Base-by-base conservation (phyloP, 495 filamentous ascomycete species). In the Aspergillus avenaceus region DNA sequence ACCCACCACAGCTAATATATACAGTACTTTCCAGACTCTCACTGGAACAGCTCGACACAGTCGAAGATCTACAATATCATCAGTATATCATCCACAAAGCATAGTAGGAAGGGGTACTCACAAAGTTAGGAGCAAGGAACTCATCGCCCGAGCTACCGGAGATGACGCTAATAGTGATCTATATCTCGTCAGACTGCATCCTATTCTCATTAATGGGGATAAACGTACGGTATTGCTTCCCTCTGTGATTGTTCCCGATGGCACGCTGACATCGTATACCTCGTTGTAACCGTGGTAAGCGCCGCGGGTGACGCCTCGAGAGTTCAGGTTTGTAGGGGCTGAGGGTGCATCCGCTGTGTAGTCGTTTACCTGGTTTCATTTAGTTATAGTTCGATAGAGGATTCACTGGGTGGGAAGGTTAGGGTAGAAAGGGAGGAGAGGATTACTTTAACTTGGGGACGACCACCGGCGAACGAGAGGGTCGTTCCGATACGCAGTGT, bases 401-500 rank as follows among this genome's bases (percentile, higher is more conserved):
- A 3, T 36, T 47, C 12, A 3, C 9, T 24, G 1, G 7, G n/a
- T 2, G 1, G 14, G 16, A 45, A 36, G 5, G 26, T 13, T 5
- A 2, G 7, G 16, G 4, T 34, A 8, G 11, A 4, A 23, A 16
- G 29, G 22, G 36, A 3, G 23, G 7, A 13, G 25, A 13, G 31
- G 1, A 7, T 37, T 52, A 64, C 62, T 7, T 45, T 63, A 4
- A 54, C 64, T 40, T 65, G 64, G 7, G 66, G 66, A 9, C 64
- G 56, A 8, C 37, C 76, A 16, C 82, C 80, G 0, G 76, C 75
- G 54, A 84, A 87, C 1, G 76, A 73, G 25, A 87, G 65, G 0
- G 84, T 87, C 0, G 83, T 86, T 2, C 80, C 81, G 49, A 87
- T 80, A 27, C 81, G 69, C 24, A 87, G 64, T 1, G 82, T 87